Percentiles rank a stretch among this genome's conserved stretches.
phyloP scores from a whole-genome alignment of 1,284 basidiomycete genomes.

The Irpex sp. region DNA sequence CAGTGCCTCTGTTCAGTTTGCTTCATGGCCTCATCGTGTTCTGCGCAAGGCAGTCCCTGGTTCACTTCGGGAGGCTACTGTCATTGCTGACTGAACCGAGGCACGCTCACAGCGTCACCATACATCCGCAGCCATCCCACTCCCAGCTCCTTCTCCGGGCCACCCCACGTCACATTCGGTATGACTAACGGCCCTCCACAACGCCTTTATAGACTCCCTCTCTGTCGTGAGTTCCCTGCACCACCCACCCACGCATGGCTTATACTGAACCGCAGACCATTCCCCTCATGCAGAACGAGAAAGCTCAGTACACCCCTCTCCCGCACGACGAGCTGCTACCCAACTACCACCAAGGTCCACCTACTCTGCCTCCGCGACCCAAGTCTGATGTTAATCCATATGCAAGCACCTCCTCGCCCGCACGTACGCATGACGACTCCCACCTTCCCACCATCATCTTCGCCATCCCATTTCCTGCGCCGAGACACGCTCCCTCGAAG shows the following conservation, averaged over 20 bases:
- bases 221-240: not conserved
- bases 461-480: not conserved
- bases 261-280: not conserved
- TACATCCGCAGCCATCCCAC: not conserved
- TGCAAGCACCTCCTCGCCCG: not conserved
- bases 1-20: too few species aligned
- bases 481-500: not conserved
- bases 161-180: not conserved
- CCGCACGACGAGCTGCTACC: not conserved
- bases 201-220: not conserved
- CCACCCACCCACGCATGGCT: not conserved
- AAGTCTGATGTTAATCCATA: not conserved
- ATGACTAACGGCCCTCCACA: not conserved
- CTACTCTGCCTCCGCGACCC: not conserved
- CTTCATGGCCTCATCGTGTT: not conserved
- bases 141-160: not conserved
- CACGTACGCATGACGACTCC: not conserved
- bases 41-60: not conserved
- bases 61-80: too few species aligned
- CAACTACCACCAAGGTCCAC: not conserved
- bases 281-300: not conserved
- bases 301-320: not conserved
- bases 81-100: too few species aligned
- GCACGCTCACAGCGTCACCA: too few species aligned
- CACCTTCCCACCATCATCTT: slow-evolving; percentile 1